Base-by-base conservation (phyloP, 805 yeast genomes). In the Sugiyamaella mastotermitis region DNA sequence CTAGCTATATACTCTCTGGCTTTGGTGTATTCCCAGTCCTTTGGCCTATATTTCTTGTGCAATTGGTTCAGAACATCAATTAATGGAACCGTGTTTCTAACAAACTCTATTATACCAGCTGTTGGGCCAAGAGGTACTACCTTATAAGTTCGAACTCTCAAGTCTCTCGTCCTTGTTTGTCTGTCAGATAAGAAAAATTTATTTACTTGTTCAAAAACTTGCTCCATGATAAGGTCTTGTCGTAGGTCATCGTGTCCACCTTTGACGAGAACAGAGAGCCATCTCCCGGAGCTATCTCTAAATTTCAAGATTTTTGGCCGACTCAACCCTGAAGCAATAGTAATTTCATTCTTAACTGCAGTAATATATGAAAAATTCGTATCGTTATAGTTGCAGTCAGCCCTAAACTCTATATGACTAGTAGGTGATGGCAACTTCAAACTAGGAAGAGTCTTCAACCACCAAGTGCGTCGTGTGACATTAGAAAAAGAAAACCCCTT, bases 181-280 rank as follows among this genome's bases (percentile, higher is more conserved):
- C 68, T 68, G 51, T 83, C 77, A 17, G 63, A 63, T 8, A 49
- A 57, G 39, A 90, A 68, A 25, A 86, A 71, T 10, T 66, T 60
- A 52, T 88, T 87, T 11, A 87, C 95, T 51, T 87, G 84, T 15
- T 72, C 81, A 58, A 94, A 92, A 1, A 90, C 97, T 56, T 92
- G 97, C 57, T 90, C 94, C 98, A 92, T 94, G 40, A 92, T 85
- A 0, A 95, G 83, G 61, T 92, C 99, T 60, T 94, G 98, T 36
- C 97, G 66, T 37, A 92, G 64, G 60, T 92, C 98, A 61, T 92
- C 98, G 7, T 84, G 72, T 4, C 94, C 87, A 18, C 85, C 85
- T 55, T 92, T 92, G 47, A 88, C 62, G 14, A 92, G 64, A 54
- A 81, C 70, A 40, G 67, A 74, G 42, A 74, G 80, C 0, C 41